Conservation (phyloP, 768 basidiomycete genomes). For the Daedaleopsis nitida region DNA sequence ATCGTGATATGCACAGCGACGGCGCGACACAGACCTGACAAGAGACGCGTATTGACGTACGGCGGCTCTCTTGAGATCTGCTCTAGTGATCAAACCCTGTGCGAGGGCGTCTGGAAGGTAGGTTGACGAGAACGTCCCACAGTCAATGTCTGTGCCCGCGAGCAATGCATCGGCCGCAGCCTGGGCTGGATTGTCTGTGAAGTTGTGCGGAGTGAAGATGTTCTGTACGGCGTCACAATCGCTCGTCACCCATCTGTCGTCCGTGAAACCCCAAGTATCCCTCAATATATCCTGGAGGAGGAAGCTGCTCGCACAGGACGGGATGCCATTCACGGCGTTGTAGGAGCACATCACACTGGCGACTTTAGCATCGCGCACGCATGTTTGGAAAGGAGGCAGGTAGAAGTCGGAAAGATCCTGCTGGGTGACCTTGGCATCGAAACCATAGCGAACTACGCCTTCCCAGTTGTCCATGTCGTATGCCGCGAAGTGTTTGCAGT, state of each 20-base stretch:
- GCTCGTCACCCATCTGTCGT: conserved; percentile 55
- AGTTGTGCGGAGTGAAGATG: conserved; percentile 54
- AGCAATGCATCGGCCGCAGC: conserved; percentile 53
- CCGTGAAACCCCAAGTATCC: conserved; percentile 50
- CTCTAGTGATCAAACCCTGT: conserved; percentile 46
- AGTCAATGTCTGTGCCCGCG: conserved; percentile 50
- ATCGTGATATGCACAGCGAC: neutral
- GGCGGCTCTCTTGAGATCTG: conserved; percentile 45
- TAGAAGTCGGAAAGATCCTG: conserved; percentile 62
- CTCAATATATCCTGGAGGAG: conserved; percentile 54
- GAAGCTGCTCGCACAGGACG: conserved; percentile 55
- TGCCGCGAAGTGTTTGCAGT: conserved; percentile 63
- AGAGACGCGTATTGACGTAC: conserved; percentile 54
- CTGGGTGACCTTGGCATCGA: conserved; percentile 53
- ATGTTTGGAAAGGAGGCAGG: conserved; percentile 56
- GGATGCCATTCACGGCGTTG: conserved; percentile 62
- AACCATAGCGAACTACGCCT: conserved; percentile 49
- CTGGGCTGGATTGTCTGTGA: conserved; percentile 43
- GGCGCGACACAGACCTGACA: conserved; percentile 41
- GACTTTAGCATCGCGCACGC: conserved; percentile 63
- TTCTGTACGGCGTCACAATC: conserved; percentile 59
- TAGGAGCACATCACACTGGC: conserved; percentile 66
- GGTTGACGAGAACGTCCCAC: conserved; percentile 48
- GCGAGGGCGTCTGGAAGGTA: conserved; percentile 51
- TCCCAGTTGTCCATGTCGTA: conserved; percentile 63